Conservation (phyloP, 345 rosid species). For the Clausena lansium region DNA sequence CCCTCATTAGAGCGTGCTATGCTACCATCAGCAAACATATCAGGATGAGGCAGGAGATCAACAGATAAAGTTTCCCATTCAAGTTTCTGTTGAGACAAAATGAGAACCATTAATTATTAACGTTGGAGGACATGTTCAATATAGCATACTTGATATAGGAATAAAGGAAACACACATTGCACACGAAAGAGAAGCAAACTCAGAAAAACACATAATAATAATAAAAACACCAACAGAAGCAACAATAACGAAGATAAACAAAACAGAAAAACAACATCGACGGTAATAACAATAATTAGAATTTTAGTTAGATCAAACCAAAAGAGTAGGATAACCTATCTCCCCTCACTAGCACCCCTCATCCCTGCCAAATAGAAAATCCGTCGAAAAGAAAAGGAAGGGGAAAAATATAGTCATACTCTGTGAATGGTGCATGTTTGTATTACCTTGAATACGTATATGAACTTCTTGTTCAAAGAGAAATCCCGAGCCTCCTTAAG, state of each 20-base stretch:
- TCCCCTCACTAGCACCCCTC: neutral
- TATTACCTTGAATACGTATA: constrained; percentile 89
- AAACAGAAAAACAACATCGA: neutral
- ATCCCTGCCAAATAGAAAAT: neutral
- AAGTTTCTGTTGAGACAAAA: constrained; percentile 68
- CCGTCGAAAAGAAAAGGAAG: neutral
- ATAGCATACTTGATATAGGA: neutral
- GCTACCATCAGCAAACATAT: constrained; percentile 93
- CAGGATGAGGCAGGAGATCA: constrained; percentile 99
- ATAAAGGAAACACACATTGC: neutral
- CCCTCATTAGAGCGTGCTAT: constrained; percentile 66
- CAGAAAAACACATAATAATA: neutral
- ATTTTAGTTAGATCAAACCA: constrained; percentile 6
- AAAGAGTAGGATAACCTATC: neutral
- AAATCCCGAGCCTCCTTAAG: constrained; percentile 98
- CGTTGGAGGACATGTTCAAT: neutral
- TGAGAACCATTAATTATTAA: constrained; percentile 30
- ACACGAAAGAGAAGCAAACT: neutral
- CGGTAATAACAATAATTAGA: neutral
- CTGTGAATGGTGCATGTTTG: neutral
- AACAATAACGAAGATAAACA: neutral
- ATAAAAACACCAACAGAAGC: neutral
- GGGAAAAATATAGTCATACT: neutral
- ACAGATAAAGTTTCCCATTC: constrained; percentile 97
- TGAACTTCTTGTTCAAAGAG: constrained; percentile 65